phyloP scores from a whole-genome alignment of 2,329 filamentous ascomycete genomes.

The Penicillium sumatraense region DNA sequence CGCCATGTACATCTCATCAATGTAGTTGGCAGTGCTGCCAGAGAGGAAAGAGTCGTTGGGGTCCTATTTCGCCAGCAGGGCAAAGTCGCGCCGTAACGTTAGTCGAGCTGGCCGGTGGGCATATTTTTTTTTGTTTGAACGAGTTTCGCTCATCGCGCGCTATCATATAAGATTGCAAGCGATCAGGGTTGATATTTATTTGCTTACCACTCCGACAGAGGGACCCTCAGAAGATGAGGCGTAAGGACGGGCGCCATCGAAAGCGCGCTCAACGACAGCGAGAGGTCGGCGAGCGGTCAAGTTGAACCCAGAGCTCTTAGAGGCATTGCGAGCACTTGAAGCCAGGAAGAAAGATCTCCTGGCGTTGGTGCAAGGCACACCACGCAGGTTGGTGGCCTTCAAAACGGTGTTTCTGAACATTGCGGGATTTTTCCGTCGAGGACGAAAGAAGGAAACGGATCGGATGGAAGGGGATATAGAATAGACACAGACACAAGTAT shows the following conservation, averaged over 20 bases:
- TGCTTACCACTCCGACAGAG: constrained; percentile 64
- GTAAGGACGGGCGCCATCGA: constrained; percentile 57
- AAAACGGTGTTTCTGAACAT: constrained; percentile 46
- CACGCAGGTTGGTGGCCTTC: constrained; percentile 46
- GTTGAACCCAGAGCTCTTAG: constrained; percentile 40
- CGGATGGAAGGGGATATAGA: constrained; percentile 2
- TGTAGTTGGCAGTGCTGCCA: constrained; percentile 97
- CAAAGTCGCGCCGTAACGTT: constrained; percentile 28
- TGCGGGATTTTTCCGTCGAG: constrained; percentile 34
- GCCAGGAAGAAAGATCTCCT: constrained; percentile 40
- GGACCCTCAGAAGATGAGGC: constrained; percentile 63
- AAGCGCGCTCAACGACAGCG: constrained; percentile 44
- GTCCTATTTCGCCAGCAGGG: constrained; percentile 56
- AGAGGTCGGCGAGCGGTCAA: constrained; percentile 48
- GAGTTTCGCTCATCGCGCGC: constrained; percentile 9
- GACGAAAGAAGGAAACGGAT: constrained; percentile 19
- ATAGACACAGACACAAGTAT: background rate
- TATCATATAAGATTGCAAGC: constrained; percentile 8
- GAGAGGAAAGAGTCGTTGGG: constrained; percentile 95
- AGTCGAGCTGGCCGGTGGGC: too few relatives aligned
- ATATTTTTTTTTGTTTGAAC: too few relatives aligned
- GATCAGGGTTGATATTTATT: constrained; percentile 17
- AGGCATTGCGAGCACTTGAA: constrained; percentile 35
- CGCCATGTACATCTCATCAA: constrained; percentile 99
- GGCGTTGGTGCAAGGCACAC: constrained; percentile 37